Evolutionary conservation across 345 rosid species (phyloP), one percentile per base, ranked within the genome.

Genomic region (Populus tremula): DNA sequence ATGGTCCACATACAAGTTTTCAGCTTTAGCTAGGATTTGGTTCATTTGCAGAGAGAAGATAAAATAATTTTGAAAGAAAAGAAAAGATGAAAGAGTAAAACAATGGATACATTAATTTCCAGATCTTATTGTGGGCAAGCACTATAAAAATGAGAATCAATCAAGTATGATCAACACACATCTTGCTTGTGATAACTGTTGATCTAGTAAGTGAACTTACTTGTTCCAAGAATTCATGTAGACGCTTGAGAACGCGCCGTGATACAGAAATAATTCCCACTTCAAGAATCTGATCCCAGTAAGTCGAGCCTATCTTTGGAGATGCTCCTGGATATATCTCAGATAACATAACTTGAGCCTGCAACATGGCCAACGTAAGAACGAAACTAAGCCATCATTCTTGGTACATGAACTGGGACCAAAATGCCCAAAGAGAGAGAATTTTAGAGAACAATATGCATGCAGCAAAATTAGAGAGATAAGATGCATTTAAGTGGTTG

Each of bases 301-400:
- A 84, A 70, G 91, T 88, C 80, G 91, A 87, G 29, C 97, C 98
- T 80, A 23, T 79, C 82, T 90, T 95, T 41, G 99, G 98, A 83
- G 93, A 86, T 82, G 91, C 92, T 86, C 99, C 99, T 21, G 99
- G 99, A 90, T 91, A 95, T 83, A 95, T 92, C 88, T 95, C 98
- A 69, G 99, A 90, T 78, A 95, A 83, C 91, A 93, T 87, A 73
- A 87, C 86, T 85, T 93, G 94, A 81, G 99, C 96, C 99, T 93
- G 92, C 77, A 71, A 43, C 38, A 36, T 41, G 8, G 68, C 18
- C 69, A 73, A 78, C 17, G 21, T 35, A 31, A 76, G 23, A 68
- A 23, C 70, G 78, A 81, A 62, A 70, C 68, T 33, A 78, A 73
- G 39, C 38, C 18, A 76, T 29, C 49, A 68, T 31, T 25, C 33